Conservation (phyloP, 2,329 filamentous ascomycete species). For the Coniella lustricola region DNA sequence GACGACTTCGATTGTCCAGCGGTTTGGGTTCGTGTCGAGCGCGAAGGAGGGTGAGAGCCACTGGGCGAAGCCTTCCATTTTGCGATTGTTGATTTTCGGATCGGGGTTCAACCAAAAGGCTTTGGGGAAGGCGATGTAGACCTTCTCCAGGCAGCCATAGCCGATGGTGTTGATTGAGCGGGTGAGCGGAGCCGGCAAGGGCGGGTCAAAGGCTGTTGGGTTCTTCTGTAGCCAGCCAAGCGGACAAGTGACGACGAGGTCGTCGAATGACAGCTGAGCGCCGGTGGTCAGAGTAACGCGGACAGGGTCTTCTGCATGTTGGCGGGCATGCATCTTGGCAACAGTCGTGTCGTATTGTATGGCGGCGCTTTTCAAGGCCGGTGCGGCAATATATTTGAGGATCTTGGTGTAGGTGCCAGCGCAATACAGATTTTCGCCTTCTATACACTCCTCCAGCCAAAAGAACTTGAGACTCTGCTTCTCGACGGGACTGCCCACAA, state of each 20-base stretch:
- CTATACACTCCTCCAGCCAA: constrained; percentile 72
- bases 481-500: constrained; percentile 58
- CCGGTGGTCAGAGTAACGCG: constrained; percentile 8
- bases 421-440: constrained; percentile 59
- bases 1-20: constrained; percentile 71
- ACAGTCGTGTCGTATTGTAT: constrained; percentile 46
- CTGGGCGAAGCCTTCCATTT: constrained; percentile 62
- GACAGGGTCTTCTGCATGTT: constrained; percentile 14
- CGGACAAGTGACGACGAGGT: constrained; percentile 61
- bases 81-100: constrained; percentile 24
- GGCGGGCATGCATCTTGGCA: constrained; percentile 33
- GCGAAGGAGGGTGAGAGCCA: constrained; percentile 69
- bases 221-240: constrained; percentile 63
- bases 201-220: constrained; percentile 49
- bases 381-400: constrained; percentile 49
- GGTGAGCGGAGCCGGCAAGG: constrained; percentile 48
- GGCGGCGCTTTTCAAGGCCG: constrained; percentile 47
- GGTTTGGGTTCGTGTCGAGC: constrained; percentile 48
- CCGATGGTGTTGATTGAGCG: constrained; percentile 57
- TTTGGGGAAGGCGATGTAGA: constrained; percentile 62
- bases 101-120: constrained; percentile 63
- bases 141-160: constrained; percentile 66
- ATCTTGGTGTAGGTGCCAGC: constrained; percentile 53
- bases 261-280: constrained; percentile 44
- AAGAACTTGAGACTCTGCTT: constrained; percentile 68